Evolutionary conservation across 495 filamentous ascomycete genomes (phyloP), one percentile per base, ranked within the genome.

Genomic region (Choiromyces venosus): DNA sequence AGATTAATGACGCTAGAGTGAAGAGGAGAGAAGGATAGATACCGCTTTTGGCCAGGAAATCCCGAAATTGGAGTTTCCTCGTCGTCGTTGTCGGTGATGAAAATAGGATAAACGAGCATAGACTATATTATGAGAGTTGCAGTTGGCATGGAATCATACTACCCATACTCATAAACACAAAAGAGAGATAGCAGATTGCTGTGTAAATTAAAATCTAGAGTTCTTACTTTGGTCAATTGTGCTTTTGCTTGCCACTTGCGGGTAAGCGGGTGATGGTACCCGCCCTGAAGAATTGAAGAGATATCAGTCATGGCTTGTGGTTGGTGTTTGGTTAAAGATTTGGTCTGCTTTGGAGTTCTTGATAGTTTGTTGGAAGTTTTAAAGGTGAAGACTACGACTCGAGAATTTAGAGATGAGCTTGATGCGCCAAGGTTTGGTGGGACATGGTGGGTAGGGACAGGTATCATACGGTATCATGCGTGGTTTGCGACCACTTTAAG

Each of bases 21-120:
- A 35, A 19, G 6, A 29, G 40, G 9, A 14, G 12, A 14, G 4
- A 52, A 33, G 35, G 29, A 10, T 6, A 42, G 46, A 42, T 77
- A 78, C 77, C 80, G 93, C 83, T 89, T 83, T 83, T 97, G 94
- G 78, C 91, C 90, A 16, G 95, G 95, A 3, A 99, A 87, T 52
- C 93, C 96, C 56, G 93, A 89, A 66, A 99, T 94, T 14, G 91
- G 87, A 5, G 89, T 92, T 83, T 96, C 93, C 84, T 98, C 94
- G 79, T 99, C 91, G 21, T 92, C 90, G 71, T 91, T 88, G 83
- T 98, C 95, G 72, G 95, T 95, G 76, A 99, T 91, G 85, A 99
- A 99, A 64, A 99, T 87, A 3, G 95, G 95, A 83, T 96, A 97
- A 69, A 99, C 97, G 77, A 99, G 88, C 94, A 98, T 98, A 40